Evolutionary conservation across 2,329 filamentous ascomycete genomes (phyloP), one percentile per base, ranked within the genome.

Genomic region (Pyrenochaeta sp.): DNA sequence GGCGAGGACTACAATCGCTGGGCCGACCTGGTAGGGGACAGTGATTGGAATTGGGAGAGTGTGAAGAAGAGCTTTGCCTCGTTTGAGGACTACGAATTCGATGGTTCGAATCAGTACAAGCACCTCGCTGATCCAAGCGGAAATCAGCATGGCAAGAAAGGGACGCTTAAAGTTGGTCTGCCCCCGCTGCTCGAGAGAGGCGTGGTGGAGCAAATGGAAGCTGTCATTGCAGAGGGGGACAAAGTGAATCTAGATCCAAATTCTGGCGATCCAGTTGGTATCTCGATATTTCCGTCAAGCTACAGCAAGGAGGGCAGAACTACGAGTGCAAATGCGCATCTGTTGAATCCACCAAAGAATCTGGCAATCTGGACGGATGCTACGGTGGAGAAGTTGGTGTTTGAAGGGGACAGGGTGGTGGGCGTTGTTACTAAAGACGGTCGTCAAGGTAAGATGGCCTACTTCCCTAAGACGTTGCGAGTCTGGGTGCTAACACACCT

Each of bases 1-100:
- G 74, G 77, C 1, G 84, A 85, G 45, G 87, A 90, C 58, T 89
- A 85, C 54, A 80, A 89, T 23, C 79, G 84, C 47, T 88, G 86
- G 85, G 85, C 85, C 1, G 72, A 77, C 0, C 56, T 82, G 1
- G 81, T 85, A 0, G 84, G 73, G 0, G 86, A 90, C 58, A 79
- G 85, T 4, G 66, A 73, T 0, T 90, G 82, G 68, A 58, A 63
- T 2, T 90, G 86, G 86, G 72, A 81, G 1, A 74, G 78, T 37
- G 82, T 85, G 23, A 78, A 83, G 51, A 54, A 70, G 2, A 77
- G 82, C 0, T 84, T 82, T 62, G 82, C 83, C 56, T 71, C 68
- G 14, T 75, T 89, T 15, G 85, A 88, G 66, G 80, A 73, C 0
- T 87, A 84, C 59, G 78, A 85, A 51, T 69, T 72, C 0, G 63